Evolutionary conservation across 495 filamentous ascomycete genomes (phyloP), one percentile per base, ranked within the genome.

Genomic region (Talaromyces adpressus): DNA sequence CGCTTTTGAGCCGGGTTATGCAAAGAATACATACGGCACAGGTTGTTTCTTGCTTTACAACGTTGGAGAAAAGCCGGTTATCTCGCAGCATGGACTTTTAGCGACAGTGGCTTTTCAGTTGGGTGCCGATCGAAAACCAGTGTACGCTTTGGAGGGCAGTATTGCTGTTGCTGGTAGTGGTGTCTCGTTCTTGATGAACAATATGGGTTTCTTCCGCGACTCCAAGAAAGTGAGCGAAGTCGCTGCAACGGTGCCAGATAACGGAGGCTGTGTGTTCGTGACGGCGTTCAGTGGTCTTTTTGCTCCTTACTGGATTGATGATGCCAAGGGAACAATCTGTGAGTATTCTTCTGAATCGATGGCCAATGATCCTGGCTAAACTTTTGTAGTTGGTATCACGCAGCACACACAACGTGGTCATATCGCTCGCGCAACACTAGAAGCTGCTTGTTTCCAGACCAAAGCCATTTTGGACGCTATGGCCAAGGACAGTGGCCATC

Each of bases 21-120:
- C 93, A 22, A 98, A 98, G 79, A 97, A 97, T 69, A 98, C 93
- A 0, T 98, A 97, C 67, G 93, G 93, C 20, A 98, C 94, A 1
- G 93, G 93, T 11, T 96, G 93, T 74, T 98, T 98, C 75, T 79
- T 97, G 61, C 80, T 98, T 9, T 97, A 96, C 69, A 97, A 98
- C 74, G 92, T 96, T 56, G 93, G 93, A 41, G 82, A 87, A 9
- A 88, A 90, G 73, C 93, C 93, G 2, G 93, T 97, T 34, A 87
- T 96, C 59, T 97, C 93, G 25, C 87, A 83, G 59, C 90, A 94
- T 69, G 93, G 93, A 16, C 82, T 98, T 16, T 77, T 98, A 39
- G 89, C 91, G 16, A 98, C 93, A 0, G 89, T 98, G 23, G 93
- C 91, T 4, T 80, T 77, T 47, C 62, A 79, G 20, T 93, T 97